phyloP scores from a whole-genome alignment of 345 rosid genomes.

The Nephelium lappaceum region DNA sequence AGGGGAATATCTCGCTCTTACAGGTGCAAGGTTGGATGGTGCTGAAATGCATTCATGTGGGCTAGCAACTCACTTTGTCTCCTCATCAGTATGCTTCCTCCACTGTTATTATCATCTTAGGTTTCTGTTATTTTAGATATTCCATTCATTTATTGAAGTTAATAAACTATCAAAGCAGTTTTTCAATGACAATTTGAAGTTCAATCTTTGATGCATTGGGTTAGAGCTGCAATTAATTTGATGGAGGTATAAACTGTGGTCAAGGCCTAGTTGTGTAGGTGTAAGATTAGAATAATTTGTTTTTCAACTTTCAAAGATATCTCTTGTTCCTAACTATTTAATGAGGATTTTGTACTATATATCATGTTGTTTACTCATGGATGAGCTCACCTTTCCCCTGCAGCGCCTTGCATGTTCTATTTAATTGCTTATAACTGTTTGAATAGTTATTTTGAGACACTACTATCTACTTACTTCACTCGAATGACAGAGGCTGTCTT shows the following conservation, averaged over 20 bases:
- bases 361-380: background rate
- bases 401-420: background rate
- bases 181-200: background rate
- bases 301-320: background rate
- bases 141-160: slow-evolving; percentile 4
- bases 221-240: background rate
- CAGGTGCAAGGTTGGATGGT: slow-evolving; percentile 80
- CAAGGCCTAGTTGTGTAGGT: background rate
- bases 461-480: slow-evolving; percentile 4
- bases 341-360: background rate
- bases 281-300: background rate
- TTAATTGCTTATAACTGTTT: background rate
- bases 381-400: background rate
- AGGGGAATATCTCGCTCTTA: slow-evolving; percentile 85
- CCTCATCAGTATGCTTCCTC: slow-evolving; percentile 52
- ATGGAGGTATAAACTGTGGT: background rate
- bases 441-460: background rate
- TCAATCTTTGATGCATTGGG: background rate
- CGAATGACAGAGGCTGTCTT: slow-evolving; percentile 56
- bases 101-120: background rate
- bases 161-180: background rate
- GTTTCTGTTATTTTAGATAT: background rate
- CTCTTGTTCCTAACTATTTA: background rate
- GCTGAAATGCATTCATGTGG: slow-evolving; percentile 89
- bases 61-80: slow-evolving; percentile 87